phyloP scores from a whole-genome alignment of 75 land plant genomes.

The Selaginella moellendorffii region DNA sequence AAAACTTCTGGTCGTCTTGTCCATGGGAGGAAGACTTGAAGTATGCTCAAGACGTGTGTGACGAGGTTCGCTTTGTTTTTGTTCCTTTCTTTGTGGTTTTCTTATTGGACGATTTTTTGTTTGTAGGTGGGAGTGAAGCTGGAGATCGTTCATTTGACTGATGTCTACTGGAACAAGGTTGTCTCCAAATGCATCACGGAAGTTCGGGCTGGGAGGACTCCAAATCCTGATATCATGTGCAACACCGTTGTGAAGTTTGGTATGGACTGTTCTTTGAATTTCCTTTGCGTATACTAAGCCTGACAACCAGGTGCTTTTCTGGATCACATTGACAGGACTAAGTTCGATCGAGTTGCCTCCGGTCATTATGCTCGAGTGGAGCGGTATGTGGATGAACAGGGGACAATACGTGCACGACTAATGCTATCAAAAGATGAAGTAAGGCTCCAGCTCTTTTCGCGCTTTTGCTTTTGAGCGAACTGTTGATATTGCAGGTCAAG shows the following conservation, averaged over 20 bases:
- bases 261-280: constrained; percentile 13
- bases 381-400: constrained; percentile 15
- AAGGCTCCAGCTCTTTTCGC: too few species aligned
- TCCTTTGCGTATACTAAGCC: neutral
- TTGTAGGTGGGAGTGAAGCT: constrained; percentile 72
- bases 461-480: too few species aligned
- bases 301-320: constrained; percentile 65
- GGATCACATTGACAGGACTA: constrained; percentile 53
- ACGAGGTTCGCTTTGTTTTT: constrained; percentile 37
- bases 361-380: constrained; percentile 91
- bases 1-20: constrained; percentile 90
- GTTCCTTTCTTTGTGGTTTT: neutral
- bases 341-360: constrained; percentile 86
- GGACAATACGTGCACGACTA: neutral
- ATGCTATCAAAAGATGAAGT: constrained; percentile 69
- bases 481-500: constrained; percentile 61
- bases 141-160: constrained; percentile 82
- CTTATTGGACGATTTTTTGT: neutral
- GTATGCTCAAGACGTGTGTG: constrained; percentile 85
- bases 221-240: constrained; percentile 97
- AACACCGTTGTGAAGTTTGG: constrained; percentile 96
- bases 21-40: constrained; percentile 98
- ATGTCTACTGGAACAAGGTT: constrained; percentile 87
- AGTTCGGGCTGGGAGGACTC: constrained; percentile 79
- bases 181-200: constrained; percentile 80